These are phyloP conservation scores for Aquanectria penicillioides DNA, from an alignment of 2,329 filamentous ascomycete genomes.

Conservation along the genomic window DNA sequence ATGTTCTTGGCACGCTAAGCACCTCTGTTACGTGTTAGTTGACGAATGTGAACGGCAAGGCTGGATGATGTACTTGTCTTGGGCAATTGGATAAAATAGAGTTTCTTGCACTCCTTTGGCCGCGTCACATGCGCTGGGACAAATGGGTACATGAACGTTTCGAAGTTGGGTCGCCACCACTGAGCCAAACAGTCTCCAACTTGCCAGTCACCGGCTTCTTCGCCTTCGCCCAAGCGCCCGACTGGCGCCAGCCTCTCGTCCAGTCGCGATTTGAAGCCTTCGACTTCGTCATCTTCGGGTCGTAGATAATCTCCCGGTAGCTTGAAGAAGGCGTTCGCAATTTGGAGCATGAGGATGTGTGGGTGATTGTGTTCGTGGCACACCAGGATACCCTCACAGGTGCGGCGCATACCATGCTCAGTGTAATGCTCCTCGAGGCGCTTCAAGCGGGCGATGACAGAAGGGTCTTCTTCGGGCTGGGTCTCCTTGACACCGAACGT, in stretches of 20 bases:
- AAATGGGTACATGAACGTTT: constrained; percentile 99
- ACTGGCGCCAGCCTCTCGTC: constrained; percentile 95
- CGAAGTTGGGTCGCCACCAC: constrained; percentile 99
- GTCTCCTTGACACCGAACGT: constrained; percentile 99
- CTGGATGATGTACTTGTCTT: constrained; percentile 75
- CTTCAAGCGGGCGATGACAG: constrained; percentile 90
- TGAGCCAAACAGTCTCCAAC: constrained; percentile 94
- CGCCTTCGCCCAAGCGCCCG: constrained; percentile 85
- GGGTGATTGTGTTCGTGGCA: constrained; percentile 99
- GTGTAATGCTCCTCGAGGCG: constrained; percentile 96
- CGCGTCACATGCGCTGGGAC: constrained; percentile 94
- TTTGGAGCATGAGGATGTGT: constrained; percentile 98
- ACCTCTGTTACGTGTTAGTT: constrained; percentile 70
- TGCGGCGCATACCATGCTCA: constrained; percentile 93
- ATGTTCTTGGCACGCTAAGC: constrained; percentile 97
- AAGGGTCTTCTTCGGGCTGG: constrained; percentile 97
- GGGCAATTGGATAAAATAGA: constrained; percentile 96
- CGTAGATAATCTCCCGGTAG: constrained; percentile 95
- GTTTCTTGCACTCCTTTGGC: constrained; percentile 99
- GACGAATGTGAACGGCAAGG: not conserved
- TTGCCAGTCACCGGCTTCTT: constrained; percentile 89
- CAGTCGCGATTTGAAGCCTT: constrained; percentile 92
- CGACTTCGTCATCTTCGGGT: constrained; percentile 88
- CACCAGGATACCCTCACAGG: constrained; percentile 95
- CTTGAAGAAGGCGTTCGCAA: constrained; percentile 99